Evolutionary conservation across 1,284 basidiomycete genomes (phyloP).

Genomic region (Cryptococcus hybrid): DNA sequence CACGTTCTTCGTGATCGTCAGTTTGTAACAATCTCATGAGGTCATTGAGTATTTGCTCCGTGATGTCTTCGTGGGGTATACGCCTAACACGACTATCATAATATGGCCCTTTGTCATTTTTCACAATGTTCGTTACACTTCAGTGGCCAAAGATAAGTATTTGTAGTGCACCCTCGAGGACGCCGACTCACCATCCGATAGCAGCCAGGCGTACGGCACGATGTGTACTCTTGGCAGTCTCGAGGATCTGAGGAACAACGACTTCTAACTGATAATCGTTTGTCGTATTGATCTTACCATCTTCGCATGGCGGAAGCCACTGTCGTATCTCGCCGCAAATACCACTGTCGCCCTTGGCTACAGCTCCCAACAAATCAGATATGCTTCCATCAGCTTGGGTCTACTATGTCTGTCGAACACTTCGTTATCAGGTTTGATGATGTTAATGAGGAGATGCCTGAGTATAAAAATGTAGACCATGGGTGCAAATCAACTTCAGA

Average conservation of each 20-base stretch:
- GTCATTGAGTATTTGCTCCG: conserved; percentile 27
- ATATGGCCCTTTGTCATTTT: conserved; percentile 27
- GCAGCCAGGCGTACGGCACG: conserved; percentile 20
- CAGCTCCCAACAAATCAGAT: conserved; percentile 64
- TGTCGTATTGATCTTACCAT: too few species aligned
- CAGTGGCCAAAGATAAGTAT: neutral
- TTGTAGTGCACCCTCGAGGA: conserved; percentile 23
- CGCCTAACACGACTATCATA: conserved; percentile 9
- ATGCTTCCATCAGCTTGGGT: conserved; percentile 65
- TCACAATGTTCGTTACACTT: conserved; percentile 41
- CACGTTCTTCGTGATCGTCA: conserved; percentile 34
- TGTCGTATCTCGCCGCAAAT: too few species aligned
- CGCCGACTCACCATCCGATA: conserved; percentile 37
- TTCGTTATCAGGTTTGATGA: conserved; percentile 10
- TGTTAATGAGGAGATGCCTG: conserved; percentile 26
- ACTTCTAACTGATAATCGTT: too few species aligned
- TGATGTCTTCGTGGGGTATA: conserved; percentile 17
- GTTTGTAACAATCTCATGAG: conserved; percentile 31
- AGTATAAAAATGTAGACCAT: conserved; percentile 20
- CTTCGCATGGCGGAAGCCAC: too few species aligned
- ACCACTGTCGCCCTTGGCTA: conserved; percentile 39
- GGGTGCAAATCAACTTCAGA: neutral
- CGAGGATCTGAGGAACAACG: too few species aligned
- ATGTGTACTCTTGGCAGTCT: neutral
- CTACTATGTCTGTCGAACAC: conserved; percentile 5